Percentiles rank a stretch among this genome's conserved stretches.
These are phyloP conservation scores for Monosporascus sp. DNA, from an alignment of 2,329 filamentous ascomycete genomes.

Conservation along the genomic window DNA sequence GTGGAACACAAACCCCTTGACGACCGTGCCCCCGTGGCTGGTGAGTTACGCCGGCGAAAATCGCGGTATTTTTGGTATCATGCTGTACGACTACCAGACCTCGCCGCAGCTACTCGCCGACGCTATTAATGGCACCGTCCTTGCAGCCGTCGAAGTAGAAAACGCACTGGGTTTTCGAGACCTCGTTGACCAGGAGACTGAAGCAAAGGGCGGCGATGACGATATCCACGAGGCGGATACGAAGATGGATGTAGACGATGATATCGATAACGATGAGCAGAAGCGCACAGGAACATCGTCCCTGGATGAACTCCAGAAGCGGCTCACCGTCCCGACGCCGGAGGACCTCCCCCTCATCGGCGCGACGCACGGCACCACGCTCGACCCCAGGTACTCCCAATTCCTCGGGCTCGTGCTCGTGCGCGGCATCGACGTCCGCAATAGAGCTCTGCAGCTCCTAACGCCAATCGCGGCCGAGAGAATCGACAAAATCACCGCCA, in stretches of 20 bases:
- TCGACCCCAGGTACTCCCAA: slow-evolving; percentile 55
- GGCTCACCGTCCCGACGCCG: slow-evolving; percentile 34
- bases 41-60: slow-evolving; percentile 51
- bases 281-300: slow-evolving; percentile 4
- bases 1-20: slow-evolving; percentile 54
- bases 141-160: slow-evolving; percentile 62
- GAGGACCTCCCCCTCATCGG: slow-evolving; percentile 60
- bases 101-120: slow-evolving; percentile 54
- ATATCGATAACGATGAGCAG: background rate
- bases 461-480: slow-evolving; percentile 47
- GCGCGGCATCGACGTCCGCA: slow-evolving; percentile 58
- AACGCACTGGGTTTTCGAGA: slow-evolving; percentile 43
- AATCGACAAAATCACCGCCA: slow-evolving; percentile 34
- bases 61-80: slow-evolving; percentile 56
- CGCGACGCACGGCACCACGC: slow-evolving; percentile 44
- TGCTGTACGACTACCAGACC: slow-evolving; percentile 63
- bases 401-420: slow-evolving; percentile 63
- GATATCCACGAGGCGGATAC: background rate
- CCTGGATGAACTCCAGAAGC: slow-evolving; percentile 8
- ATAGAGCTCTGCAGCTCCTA: slow-evolving; percentile 55
- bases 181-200: slow-evolving; percentile 1
- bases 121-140: slow-evolving; percentile 63
- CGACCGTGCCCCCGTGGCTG: slow-evolving; percentile 52
- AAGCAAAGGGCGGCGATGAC: slow-evolving; percentile 8
- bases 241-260: slow-evolving; percentile 19